Conservation (phyloP, 306 rosid species). For the Quercus cerris region DNA sequence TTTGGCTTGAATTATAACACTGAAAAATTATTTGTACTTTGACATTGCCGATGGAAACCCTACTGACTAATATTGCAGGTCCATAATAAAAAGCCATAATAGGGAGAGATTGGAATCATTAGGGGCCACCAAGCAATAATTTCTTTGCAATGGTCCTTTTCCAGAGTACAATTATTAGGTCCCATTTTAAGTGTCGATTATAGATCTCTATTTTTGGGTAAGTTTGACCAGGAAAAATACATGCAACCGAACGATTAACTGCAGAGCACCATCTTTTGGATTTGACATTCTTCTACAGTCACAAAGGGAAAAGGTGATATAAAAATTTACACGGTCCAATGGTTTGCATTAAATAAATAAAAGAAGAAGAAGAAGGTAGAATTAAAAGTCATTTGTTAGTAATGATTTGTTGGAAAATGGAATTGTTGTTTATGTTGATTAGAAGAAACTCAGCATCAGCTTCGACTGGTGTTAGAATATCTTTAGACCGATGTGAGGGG, state of each 20-base stretch:
- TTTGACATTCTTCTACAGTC: no score
- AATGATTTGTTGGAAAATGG: no score
- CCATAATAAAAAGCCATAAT: not conserved
- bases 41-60: not conserved
- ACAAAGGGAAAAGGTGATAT: no score
- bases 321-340: no score
- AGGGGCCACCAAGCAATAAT: not conserved
- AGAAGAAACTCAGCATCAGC: no score
- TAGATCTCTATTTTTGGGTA: not conserved
- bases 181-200: not conserved
- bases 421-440: no score
- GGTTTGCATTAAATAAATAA: no score
- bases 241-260: not conserved
- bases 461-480: no score
- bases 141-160: not conserved
- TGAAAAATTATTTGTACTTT: not conserved
- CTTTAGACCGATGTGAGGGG: no score
- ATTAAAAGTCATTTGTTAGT: no score
- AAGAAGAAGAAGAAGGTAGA: no score
- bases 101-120: not conserved
- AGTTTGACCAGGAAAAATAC: not conserved
- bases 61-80: not conserved
- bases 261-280: not conserved
- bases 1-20: not conserved
- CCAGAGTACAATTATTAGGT: not conserved